phyloP scores from a whole-genome alignment of 208 protist genomes.

The Endotrypanum monterogeii region DNA sequence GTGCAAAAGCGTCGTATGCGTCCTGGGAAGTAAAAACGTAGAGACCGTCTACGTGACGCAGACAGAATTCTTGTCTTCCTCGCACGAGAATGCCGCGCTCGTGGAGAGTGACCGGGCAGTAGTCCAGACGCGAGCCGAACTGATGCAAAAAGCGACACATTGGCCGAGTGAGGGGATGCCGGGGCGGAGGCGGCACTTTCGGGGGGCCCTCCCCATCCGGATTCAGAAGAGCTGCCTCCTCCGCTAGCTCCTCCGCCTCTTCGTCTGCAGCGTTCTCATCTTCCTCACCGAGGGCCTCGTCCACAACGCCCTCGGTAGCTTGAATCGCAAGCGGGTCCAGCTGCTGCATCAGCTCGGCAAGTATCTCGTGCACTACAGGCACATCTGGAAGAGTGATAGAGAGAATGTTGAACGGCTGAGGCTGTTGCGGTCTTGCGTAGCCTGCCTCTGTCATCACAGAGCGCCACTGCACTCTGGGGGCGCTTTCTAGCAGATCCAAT shows the following conservation, averaged over 20 bases:
- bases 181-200: background rate
- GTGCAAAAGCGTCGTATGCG: slow-evolving; percentile 54
- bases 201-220: slow-evolving; percentile 33
- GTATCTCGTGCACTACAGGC: slow-evolving; percentile 34
- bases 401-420: slow-evolving; percentile 28
- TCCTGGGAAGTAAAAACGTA: slow-evolving; percentile 82
- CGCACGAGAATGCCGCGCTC: slow-evolving; percentile 71
- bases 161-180: slow-evolving; percentile 52
- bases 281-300: slow-evolving; percentile 39
- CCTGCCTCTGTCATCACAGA: background rate
- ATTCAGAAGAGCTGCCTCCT: slow-evolving; percentile 67
- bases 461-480: background rate
- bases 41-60: slow-evolving; percentile 57
- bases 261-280: slow-evolving; percentile 54
- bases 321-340: slow-evolving; percentile 55
- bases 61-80: slow-evolving; percentile 61
- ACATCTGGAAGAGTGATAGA: slow-evolving; percentile 30
- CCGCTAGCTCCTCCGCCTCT: slow-evolving; percentile 57
- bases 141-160: slow-evolving; percentile 71
- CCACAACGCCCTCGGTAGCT: slow-evolving; percentile 45
- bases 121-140: slow-evolving; percentile 76
- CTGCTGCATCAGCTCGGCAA: slow-evolving; percentile 44
- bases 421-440: background rate
- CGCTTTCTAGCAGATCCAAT: slow-evolving; percentile 16
- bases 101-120: slow-evolving; percentile 85